These are phyloP conservation scores for Prillingera fragicola DNA, from an alignment of 1,284 basidiomycete species.

Conservation along the genomic window DNA sequence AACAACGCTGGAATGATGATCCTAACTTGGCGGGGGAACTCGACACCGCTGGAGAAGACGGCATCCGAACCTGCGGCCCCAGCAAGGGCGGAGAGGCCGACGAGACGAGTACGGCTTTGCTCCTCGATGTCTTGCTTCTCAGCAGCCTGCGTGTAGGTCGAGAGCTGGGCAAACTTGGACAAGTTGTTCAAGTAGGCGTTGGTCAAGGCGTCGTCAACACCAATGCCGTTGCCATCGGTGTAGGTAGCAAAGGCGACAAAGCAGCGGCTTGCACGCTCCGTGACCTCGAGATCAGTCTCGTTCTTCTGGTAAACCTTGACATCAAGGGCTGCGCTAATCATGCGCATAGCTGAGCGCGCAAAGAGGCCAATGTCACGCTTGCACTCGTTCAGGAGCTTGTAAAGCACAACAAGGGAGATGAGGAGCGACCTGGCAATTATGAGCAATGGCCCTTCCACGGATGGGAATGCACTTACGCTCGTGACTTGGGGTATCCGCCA, in stretches of 20 bases:
- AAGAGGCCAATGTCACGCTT: constrained; percentile 78
- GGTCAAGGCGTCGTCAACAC: constrained; percentile 66
- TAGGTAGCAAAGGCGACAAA: constrained; percentile 92
- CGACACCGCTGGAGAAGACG: constrained; percentile 66
- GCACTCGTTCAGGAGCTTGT: constrained; percentile 82
- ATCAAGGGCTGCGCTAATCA: constrained; percentile 62
- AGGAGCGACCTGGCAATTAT: constrained; percentile 61
- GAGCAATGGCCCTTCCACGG: neutral
- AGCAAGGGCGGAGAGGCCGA: constrained; percentile 77
- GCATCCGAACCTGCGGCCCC: constrained; percentile 80
- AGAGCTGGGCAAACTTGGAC: constrained; percentile 60
- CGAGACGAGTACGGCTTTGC: constrained; percentile 64
- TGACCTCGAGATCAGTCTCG: constrained; percentile 69
- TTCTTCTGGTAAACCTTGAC: constrained; percentile 53
- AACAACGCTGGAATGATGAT: constrained; percentile 71
- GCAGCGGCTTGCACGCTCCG: constrained; percentile 71
- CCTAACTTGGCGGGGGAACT: constrained; percentile 68
- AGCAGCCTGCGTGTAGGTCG: constrained; percentile 54
- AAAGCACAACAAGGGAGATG: constrained; percentile 79
- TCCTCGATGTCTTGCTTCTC: constrained; percentile 32
- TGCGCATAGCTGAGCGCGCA: constrained; percentile 67
- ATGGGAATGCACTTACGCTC: constrained; percentile 60
- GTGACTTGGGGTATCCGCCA: constrained; percentile 65
- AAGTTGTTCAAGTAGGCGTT: constrained; percentile 67
- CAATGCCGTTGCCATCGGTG: constrained; percentile 74